These are phyloP conservation scores for Penicillium hesseltinei DNA, from an alignment of 2,329 filamentous ascomycete species.

Conservation along the genomic window DNA sequence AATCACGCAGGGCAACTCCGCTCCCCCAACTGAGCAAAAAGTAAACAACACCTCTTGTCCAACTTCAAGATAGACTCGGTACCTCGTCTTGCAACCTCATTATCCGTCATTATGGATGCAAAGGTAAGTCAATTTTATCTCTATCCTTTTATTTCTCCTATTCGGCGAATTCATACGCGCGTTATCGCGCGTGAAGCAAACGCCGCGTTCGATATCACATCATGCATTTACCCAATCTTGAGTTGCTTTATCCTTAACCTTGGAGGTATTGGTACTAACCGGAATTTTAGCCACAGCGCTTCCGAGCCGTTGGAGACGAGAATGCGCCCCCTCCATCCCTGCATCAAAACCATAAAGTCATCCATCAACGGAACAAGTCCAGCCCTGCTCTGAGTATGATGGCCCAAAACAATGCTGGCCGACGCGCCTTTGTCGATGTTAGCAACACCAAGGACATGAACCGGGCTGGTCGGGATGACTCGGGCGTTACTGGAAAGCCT, in stretches of 20 bases:
- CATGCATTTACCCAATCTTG: not conserved
- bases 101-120: slow-evolving; percentile 43
- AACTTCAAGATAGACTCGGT: not conserved
- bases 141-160: not conserved
- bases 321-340: slow-evolving; percentile 56
- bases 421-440: slow-evolving; percentile 78
- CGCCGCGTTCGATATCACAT: not conserved
- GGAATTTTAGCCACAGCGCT: slow-evolving; percentile 64
- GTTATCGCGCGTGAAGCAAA: slow-evolving; percentile 1
- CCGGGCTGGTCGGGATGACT: slow-evolving; percentile 56
- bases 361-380: slow-evolving; percentile 83
- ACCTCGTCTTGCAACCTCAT: slow-evolving; percentile 8
- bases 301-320: slow-evolving; percentile 66
- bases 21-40: slow-evolving; percentile 26
- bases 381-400: slow-evolving; percentile 60
- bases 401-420: slow-evolving; percentile 58
- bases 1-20: slow-evolving; percentile 18
- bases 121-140: slow-evolving; percentile 39
- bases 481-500: slow-evolving; percentile 49
- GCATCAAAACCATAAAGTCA: slow-evolving; percentile 53
- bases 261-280: slow-evolving; percentile 8
- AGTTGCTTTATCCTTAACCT: not conserved
- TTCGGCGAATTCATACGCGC: not conserved
- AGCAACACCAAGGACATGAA: slow-evolving; percentile 61
- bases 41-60: slow-evolving; percentile 23